Conservation (phyloP, 1,284 basidiomycete genomes). For the Heliocybe sulcata region DNA sequence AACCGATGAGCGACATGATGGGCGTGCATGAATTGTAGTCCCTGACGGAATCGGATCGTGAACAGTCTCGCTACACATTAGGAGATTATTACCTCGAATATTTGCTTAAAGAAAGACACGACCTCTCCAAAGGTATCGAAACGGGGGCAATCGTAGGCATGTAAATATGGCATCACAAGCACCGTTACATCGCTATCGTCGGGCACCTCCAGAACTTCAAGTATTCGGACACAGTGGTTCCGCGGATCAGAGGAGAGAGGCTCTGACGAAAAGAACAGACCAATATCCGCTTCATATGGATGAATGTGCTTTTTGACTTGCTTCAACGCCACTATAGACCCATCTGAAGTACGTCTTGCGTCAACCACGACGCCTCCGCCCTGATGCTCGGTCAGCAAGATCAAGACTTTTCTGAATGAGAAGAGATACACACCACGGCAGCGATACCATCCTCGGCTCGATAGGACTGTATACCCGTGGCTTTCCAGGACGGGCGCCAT, state of each 20-base stretch:
- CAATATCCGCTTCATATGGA: conserved; percentile 8
- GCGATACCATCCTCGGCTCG: conserved; percentile 9
- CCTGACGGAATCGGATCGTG: conserved; percentile 17
- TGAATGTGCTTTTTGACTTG: not conserved
- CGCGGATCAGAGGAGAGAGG: conserved; percentile 5
- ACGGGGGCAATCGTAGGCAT: conserved; percentile 4
- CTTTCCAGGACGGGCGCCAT: conserved; percentile 17
- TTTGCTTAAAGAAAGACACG: conserved; percentile 11
- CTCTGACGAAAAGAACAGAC: conserved; percentile 4
- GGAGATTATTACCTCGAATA: conserved; percentile 21
- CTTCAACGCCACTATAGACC: conserved; percentile 6
- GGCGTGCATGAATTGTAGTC: conserved; percentile 26
- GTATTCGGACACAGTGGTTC: conserved; percentile 12
- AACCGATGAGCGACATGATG: conserved; percentile 27
- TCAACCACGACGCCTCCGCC: conserved; percentile 6
- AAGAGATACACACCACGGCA: not conserved
- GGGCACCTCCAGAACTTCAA: conserved; percentile 8
- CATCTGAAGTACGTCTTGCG: conserved; percentile 10
- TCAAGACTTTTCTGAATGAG: not conserved
- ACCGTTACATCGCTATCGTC: conserved; percentile 6
- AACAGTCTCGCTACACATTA: not conserved
- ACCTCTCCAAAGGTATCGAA: conserved; percentile 10
- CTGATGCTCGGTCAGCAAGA: not conserved
- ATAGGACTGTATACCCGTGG: conserved; percentile 3
- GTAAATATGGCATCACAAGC: conserved; percentile 10